Base-by-base conservation (phyloP, 495 filamentous ascomycete genomes). In the Niebla homalea region DNA sequence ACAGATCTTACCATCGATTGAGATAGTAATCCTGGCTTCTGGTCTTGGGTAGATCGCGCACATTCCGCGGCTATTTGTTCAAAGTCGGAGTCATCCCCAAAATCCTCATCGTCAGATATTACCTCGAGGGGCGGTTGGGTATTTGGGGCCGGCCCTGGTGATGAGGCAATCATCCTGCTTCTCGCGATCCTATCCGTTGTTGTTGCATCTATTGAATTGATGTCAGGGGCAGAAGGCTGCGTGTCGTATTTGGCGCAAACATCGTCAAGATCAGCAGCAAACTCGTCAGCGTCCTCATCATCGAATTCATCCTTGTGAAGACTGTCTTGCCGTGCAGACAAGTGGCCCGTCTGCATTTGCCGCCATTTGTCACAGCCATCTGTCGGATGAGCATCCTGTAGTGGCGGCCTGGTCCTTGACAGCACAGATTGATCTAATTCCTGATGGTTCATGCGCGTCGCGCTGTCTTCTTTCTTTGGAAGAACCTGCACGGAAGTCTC, bases 11-110 rank as follows among this genome's bases (percentile, higher is more conserved):
- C 77, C 73, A 58, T 59, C 48, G 61, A 52, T 47, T 56, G 52
- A 44, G 25, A 35, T 44, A 53, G 45, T 23, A 50, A 40, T 44
- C 19, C 29, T 38, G 44, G 36, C 43, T 50, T 35, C 38, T 54
- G 48, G 29, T 44, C 35, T 32, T 47, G 54, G 62, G 66, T 55
- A 26, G 44, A 64, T 25, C 70, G 67, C 16, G 57, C 62, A 44
- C 71, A 68, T 53, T 81, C 80, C 44, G 74, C 71, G 14, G 71
- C 78, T 52, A 74, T 61, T 21, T 62, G 51, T 41, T 82, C 80
- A 50, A 79, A 78, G 59, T 89, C 84, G 55, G 77, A 73, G 49
- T 85, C 83, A 58, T 80, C 79, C 36, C 78, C 79, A 61, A 81
- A 83, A 48, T 83, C 79, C 25, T 75, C 79, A 32, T 76, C 80